Evolutionary conservation across 2,329 filamentous ascomycete species (phyloP).

Genomic region (Neoascochyta sp.): DNA sequence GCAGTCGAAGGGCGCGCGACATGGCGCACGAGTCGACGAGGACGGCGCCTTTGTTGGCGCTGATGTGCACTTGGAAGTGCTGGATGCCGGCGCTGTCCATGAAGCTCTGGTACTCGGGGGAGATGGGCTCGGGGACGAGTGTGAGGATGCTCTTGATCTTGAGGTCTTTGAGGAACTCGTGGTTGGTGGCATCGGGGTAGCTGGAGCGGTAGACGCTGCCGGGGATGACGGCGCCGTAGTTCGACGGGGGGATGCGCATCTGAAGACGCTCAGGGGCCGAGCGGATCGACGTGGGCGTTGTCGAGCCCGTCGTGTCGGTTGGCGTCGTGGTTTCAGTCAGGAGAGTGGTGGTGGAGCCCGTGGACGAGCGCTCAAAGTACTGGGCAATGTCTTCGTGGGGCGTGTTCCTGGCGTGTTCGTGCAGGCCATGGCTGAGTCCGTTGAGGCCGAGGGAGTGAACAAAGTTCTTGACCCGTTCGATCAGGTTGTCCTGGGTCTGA

Average conservation of each 20-base stretch:
- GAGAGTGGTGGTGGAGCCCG: conserved; percentile 6
- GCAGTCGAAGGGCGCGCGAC: conserved; percentile 64
- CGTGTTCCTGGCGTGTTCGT: conserved; percentile 25
- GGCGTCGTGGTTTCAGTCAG: conserved; percentile 6
- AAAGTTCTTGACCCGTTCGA: too few relatives aligned
- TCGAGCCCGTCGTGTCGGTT: conserved; percentile 10
- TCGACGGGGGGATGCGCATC: conserved; percentile 54
- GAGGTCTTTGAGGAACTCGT: conserved; percentile 64
- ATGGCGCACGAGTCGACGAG: conserved; percentile 50
- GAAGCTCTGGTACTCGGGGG: conserved; percentile 55
- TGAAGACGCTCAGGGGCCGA: conserved; percentile 33
- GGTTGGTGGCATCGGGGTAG: conserved; percentile 70
- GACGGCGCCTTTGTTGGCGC: conserved; percentile 75
- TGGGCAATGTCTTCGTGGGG: conserved; percentile 34
- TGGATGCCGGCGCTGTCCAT: conserved; percentile 64
- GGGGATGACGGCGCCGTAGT: conserved; percentile 72
- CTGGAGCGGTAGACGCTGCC: conserved; percentile 76
- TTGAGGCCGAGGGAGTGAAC: too few relatives aligned
- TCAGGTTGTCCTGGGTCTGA: conserved; percentile 14
- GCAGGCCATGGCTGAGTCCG: too few relatives aligned
- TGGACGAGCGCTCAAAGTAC: conserved; percentile 5
- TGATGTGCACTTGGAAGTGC: conserved; percentile 72
- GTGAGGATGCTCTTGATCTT: conserved; percentile 75
- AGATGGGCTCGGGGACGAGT: conserved; percentile 49
- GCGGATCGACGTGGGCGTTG: conserved; percentile 20